Conservation (phyloP, 2,329 filamentous ascomycete genomes). For the Sclerotinia borealis region DNA sequence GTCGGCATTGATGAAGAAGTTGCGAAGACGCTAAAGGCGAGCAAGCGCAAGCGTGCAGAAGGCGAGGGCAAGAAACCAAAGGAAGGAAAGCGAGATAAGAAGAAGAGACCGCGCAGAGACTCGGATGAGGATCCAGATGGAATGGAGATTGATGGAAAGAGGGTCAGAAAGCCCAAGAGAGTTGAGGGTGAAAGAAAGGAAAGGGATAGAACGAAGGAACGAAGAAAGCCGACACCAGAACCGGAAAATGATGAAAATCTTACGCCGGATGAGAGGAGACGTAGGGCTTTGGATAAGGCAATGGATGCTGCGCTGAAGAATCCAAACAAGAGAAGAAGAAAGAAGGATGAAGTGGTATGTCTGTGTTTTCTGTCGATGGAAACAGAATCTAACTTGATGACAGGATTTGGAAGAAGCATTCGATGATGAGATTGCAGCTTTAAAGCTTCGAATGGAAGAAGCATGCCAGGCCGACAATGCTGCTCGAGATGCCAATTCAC, state of each 20-base stretch:
- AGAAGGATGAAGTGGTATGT: conserved; percentile 82
- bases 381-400: conserved; percentile 18
- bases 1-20: conserved; percentile 64
- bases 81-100: conserved; percentile 57
- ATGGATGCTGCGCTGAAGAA: conserved; percentile 88
- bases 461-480: conserved; percentile 83
- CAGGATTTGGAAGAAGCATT: conserved; percentile 86
- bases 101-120: conserved; percentile 55
- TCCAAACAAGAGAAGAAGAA: conserved; percentile 57
- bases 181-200: conserved; percentile 34
- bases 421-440: conserved; percentile 80
- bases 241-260: conserved; percentile 71
- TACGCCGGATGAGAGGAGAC: conserved; percentile 77
- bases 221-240: conserved; percentile 44
- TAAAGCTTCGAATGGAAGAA: conserved; percentile 84
- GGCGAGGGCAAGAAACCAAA: conserved; percentile 67
- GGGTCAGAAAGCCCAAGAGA: conserved; percentile 36
- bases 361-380: not conserved
- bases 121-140: conserved; percentile 41
- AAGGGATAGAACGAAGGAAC: conserved; percentile 31
- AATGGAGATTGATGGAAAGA: conserved; percentile 48
- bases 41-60: conserved; percentile 59
- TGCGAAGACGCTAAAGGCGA: conserved; percentile 56
- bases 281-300: conserved; percentile 75
- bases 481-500: conserved; percentile 70